Evolutionary conservation across 169 alveolate species (phyloP).

Genomic region (Eimeria necatrix): DNA sequence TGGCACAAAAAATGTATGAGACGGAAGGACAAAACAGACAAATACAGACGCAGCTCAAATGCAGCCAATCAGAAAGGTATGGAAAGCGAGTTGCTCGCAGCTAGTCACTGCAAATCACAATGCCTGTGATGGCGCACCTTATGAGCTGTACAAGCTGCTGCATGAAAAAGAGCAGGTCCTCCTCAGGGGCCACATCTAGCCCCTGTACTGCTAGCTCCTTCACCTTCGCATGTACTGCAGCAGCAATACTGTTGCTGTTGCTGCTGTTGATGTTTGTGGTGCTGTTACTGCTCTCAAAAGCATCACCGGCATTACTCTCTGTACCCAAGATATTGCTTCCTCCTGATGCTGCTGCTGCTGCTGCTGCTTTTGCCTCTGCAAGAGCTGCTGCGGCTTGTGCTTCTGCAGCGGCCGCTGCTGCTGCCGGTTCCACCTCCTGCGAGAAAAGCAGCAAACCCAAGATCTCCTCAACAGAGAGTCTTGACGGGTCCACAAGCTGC

Average conservation of each 20-base stretch:
- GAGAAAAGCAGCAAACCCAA: constrained; percentile 24
- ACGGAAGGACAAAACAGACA: too few relatives aligned
- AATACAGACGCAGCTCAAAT: too few relatives aligned
- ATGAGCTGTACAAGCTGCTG: constrained; percentile 62
- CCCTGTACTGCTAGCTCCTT: constrained; percentile 25
- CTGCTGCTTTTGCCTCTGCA: constrained; percentile 29
- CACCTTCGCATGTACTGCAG: constrained; percentile 5
- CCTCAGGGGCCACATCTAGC: background rate
- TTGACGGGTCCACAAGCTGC: background rate
- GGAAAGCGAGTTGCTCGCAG: too few relatives aligned
- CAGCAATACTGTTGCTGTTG: constrained; percentile 47
- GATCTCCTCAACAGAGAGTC: constrained; percentile 5
- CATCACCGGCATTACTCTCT: background rate
- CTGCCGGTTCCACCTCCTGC: constrained; percentile 8
- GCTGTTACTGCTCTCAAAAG: background rate
- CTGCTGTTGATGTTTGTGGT: background rate
- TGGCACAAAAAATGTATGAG: too few relatives aligned
- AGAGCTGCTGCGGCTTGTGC: background rate
- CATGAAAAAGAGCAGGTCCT: constrained; percentile 22
- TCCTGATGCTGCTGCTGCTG: background rate
- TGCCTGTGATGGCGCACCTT: background rate
- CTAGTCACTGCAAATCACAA: too few relatives aligned
- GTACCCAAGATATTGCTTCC: too few relatives aligned
- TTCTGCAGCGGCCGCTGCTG: constrained; percentile 32
- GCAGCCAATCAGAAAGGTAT: too few relatives aligned